Evolutionary conservation across 768 basidiomycete species (phyloP), one percentile per base, ranked within the genome.

Genomic region (Russula sp.): DNA sequence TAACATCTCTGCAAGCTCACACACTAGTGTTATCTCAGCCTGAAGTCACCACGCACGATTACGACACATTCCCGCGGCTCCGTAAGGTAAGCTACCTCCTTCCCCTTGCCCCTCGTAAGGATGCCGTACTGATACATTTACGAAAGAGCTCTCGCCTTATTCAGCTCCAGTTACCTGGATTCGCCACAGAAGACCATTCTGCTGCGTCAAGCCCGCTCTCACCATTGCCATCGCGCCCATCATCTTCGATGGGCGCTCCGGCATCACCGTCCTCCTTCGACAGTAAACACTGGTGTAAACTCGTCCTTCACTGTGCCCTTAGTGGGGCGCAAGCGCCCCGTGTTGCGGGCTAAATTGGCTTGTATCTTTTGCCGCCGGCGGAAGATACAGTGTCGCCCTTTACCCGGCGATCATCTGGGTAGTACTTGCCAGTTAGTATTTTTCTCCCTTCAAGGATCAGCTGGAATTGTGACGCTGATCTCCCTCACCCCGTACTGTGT

Each of bases 301-400:
- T 61, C 64, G 59, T 49, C 64, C 28, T 65, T 61, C 36, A 20
- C 24, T n/a, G 28, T 65, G n/a, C 64, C 64, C 7, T 55, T 61
- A 48, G 36, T 57, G 40, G 64, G 64, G 10, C 64, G 64, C 60
- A 65, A 65, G 55, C 64, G 64, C 55, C 64, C 64, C 30, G 60
- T 65, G 18, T 48, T 65, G 64, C 54, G 64, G 9, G 64, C 64
- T 2, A 65, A 65, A 26, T 11, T 65, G 30, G 64, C 64, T 2
- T 65, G 64, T n/a, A 55, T 65, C n/a, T 65, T 65, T 34, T 65
- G 64, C 38, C 64, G 64, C 50, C 64, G 64, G 55, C 64, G 64
- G 59, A 65, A 65, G 60, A 65, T 65, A 38, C 64, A 57, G 26
- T 65, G 64, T 49, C 64, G 64, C 24, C 64, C 64, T 34, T 22